phyloP scores from a whole-genome alignment of 345 rosid genomes.

The Eucalyptus melliodora region DNA sequence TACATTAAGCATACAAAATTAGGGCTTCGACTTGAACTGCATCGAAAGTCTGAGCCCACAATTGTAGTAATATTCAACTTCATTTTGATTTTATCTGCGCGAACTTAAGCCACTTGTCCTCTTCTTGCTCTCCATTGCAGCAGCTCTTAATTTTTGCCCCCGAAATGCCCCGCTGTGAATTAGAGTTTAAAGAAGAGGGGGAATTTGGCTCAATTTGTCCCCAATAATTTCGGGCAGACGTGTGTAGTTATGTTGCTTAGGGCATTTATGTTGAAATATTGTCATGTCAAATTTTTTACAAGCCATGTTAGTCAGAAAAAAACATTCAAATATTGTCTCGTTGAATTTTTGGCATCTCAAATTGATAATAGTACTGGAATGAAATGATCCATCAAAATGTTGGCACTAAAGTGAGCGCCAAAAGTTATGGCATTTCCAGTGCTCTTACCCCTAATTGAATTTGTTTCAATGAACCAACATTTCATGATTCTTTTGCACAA shows the following conservation, averaged over 20 bases:
- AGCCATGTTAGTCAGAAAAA: background rate
- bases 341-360: background rate
- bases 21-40: background rate
- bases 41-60: too few species aligned
- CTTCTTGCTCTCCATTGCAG: background rate
- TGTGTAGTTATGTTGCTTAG: background rate
- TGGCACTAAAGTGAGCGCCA: fast-evolving
- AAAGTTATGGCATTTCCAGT: background rate
- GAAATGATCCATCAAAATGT: fast-evolving
- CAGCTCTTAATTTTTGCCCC: background rate
- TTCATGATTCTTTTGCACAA: background rate
- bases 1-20: background rate
- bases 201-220: background rate
- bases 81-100: background rate
- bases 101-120: background rate
- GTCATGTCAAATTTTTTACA: background rate
- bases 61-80: too few species aligned
- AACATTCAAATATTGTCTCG: fast-evolving
- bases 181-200: background rate
- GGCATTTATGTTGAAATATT: background rate
- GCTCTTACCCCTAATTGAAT: background rate
- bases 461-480: background rate
- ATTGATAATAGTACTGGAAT: fast-evolving
- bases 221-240: background rate
- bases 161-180: background rate